Conservation (phyloP, 2,329 filamentous ascomycete species). For the Colletotrichum simmondsii region DNA sequence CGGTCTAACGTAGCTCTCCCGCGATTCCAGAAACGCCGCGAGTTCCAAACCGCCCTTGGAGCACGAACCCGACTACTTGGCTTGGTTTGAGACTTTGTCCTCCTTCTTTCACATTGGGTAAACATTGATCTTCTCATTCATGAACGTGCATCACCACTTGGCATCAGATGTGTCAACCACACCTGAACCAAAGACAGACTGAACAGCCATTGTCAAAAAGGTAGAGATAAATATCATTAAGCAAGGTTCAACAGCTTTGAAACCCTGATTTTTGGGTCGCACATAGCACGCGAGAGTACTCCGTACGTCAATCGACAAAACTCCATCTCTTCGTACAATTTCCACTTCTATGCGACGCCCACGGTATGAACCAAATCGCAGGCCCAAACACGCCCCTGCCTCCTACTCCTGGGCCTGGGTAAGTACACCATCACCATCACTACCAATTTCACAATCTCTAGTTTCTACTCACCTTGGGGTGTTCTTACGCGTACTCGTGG, state of each 20-base stretch:
- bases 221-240: not conserved
- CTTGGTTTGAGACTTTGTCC: not conserved
- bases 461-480: not conserved
- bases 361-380: conserved; percentile 10
- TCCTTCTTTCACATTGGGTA: not conserved
- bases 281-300: not conserved
- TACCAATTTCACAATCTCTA: not conserved
- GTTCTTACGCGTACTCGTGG: conserved; percentile 3
- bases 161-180: not conserved
- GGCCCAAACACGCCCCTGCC: conserved; percentile 29
- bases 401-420: conserved; percentile 1
- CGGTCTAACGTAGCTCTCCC: not conserved
- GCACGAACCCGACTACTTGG: not conserved
- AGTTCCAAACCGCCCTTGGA: not conserved
- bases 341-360: conserved; percentile 18
- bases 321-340: not conserved
- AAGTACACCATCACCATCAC: not conserved
- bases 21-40: not conserved
- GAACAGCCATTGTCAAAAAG: not conserved
- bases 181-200: not conserved
- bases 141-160: not conserved
- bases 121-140: not conserved
- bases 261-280: not conserved
- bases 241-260: not conserved
- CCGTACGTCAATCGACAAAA: conserved; percentile 1